Percentiles rank a stretch among this genome's conserved stretches.
phyloP scores from a whole-genome alignment of 179 eudicot genomes.

The Nepenthes alata region DNA sequence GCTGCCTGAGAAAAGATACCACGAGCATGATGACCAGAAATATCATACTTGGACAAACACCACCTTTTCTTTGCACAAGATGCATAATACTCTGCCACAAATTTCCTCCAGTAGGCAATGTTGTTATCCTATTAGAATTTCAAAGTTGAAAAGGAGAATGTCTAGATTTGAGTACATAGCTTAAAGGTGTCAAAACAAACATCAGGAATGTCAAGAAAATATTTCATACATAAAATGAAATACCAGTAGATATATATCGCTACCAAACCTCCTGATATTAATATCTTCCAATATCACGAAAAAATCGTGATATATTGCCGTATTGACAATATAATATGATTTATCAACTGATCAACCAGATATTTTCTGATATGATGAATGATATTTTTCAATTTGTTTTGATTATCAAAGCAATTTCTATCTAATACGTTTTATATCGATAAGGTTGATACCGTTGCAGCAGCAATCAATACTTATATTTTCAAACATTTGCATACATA shows the following conservation, averaged over 20 bases:
- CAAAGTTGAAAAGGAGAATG: too few species aligned
- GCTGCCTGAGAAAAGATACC: slow-evolving; percentile 16
- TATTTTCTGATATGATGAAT: too few species aligned
- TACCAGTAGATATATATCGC: too few species aligned
- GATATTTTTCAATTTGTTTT: too few species aligned
- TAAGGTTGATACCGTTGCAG: too few species aligned
- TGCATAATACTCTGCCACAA: slow-evolving; percentile 26
- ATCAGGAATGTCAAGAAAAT: neutral
- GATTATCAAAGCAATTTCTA: too few species aligned
- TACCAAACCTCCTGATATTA: too few species aligned
- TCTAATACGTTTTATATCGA: too few species aligned
- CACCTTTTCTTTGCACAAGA: slow-evolving; percentile 25
- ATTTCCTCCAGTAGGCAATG: slow-evolving; percentile 28
- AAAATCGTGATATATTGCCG: too few species aligned
- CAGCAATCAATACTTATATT: neutral
- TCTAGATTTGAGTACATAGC: neutral
- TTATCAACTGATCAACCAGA: too few species aligned
- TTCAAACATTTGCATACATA: neutral
- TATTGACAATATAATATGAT: too few species aligned
- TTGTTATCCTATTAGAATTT: slow-evolving; percentile 22
- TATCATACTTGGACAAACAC: slow-evolving; percentile 25
- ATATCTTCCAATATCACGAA: too few species aligned
- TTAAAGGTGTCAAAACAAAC: neutral
- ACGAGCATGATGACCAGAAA: slow-evolving; percentile 12
- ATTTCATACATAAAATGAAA: neutral